Evolutionary conservation across 176 grass and related monocot species (phyloP).

Genomic region (Carex parvula): DNA sequence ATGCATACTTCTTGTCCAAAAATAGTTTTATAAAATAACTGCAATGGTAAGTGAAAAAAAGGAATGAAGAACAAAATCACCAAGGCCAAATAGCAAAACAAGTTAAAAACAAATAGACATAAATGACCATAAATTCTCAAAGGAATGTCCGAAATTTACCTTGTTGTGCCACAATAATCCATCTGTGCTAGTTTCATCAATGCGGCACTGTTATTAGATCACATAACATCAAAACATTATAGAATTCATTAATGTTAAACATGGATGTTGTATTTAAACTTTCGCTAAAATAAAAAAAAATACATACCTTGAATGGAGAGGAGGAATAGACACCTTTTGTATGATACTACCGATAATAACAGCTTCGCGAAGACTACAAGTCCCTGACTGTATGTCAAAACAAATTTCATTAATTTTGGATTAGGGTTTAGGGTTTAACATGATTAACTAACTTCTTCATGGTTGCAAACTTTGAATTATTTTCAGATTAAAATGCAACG

Average conservation of each 20-base stretch:
- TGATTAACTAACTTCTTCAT: background rate
- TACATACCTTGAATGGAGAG: slow-evolving; percentile 73
- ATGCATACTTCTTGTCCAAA: slow-evolving; percentile 96
- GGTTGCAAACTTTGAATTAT: background rate
- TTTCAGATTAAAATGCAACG: background rate
- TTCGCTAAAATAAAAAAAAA: too few species aligned
- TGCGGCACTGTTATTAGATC: slow-evolving; percentile 53
- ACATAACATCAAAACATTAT: slow-evolving; percentile 25
- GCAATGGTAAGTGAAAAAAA: slow-evolving; percentile 19
- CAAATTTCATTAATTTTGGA: background rate
- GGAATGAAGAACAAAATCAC: slow-evolving; percentile 18
- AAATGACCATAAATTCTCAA: background rate
- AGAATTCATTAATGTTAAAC: background rate
- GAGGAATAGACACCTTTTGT: slow-evolving; percentile 82
- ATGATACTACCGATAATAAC: slow-evolving; percentile 97
- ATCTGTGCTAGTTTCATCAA: slow-evolving; percentile 88
- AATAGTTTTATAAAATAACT: slow-evolving; percentile 99
- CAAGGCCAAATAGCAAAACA: background rate
- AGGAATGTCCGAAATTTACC: slow-evolving; percentile 37
- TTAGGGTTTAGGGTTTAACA: too few species aligned
- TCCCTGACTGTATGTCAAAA: slow-evolving; percentile 47
- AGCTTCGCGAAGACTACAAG: slow-evolving; percentile 82
- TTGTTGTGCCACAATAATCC: slow-evolving; percentile 93
- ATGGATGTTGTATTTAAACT: background rate
- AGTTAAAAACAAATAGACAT: background rate